A percentile compares a stretch with the other conserved stretches of the same genome.
These are phyloP conservation scores for Citrus maxima DNA, from an alignment of 345 rosid genomes.

Conservation along the genomic window DNA sequence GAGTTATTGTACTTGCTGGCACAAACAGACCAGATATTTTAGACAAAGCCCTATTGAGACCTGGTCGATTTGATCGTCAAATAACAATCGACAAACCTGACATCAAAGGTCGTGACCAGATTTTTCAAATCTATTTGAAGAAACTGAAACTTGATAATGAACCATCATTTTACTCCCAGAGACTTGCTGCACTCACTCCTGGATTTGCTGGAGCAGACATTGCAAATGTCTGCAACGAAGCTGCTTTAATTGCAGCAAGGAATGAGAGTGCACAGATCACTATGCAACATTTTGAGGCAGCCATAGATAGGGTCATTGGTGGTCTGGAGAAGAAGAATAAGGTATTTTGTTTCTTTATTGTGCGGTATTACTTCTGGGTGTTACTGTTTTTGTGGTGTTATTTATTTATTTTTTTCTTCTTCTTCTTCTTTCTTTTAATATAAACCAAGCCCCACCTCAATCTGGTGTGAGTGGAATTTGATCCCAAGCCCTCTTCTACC, in stretches of 20 bases:
- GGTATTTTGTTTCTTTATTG: constrained; percentile 11
- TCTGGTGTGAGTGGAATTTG: too few relatives aligned
- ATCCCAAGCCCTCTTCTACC: too few relatives aligned
- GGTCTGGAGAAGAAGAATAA: constrained; percentile 59
- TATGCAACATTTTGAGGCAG: constrained; percentile 53
- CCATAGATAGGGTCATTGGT: constrained; percentile 52
- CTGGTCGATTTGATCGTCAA: constrained; percentile 54
- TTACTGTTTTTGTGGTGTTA: too few relatives aligned
- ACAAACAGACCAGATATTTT: constrained; percentile 50
- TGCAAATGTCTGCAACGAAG: constrained; percentile 59
- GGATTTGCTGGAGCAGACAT: constrained; percentile 59
- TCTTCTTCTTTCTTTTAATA: too few relatives aligned
- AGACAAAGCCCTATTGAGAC: constrained; percentile 52
- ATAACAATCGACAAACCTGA: constrained; percentile 50
- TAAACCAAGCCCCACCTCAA: too few relatives aligned
- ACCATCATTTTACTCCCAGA: constrained; percentile 41
- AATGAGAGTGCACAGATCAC: constrained; percentile 37
- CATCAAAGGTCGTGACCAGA: constrained; percentile 47
- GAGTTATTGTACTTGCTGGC: constrained; percentile 55
- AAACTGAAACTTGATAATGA: constrained; percentile 50
- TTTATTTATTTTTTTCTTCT: too few relatives aligned
- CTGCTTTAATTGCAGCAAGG: constrained; percentile 54
- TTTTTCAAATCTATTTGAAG: constrained; percentile 48
- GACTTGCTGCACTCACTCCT: constrained; percentile 53
- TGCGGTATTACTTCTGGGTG: neutral